Evolutionary conservation across 495 filamentous ascomycete species (phyloP), one percentile per base, ranked within the genome.

Genomic region (Trichoderma gamsii): DNA sequence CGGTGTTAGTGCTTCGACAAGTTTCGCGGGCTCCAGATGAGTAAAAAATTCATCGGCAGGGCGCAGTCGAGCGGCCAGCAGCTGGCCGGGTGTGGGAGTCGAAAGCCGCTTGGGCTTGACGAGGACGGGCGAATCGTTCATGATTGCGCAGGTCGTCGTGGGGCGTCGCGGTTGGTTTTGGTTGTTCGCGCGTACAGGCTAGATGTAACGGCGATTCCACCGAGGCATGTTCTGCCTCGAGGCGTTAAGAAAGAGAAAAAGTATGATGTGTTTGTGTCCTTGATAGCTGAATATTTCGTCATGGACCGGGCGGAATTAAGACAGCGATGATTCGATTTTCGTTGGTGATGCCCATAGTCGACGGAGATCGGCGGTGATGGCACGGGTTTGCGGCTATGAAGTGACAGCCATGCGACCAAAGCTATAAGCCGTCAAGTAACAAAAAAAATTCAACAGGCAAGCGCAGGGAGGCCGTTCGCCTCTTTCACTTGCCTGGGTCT

Each of bases 1-100:
- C 73, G 74, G 76, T 61, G 75, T 75, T 59, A 83, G 74, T 64
- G 81, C 75, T 43, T 81, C 77, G 70, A 82, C 72, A 35, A 77
- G 79, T 41, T 75, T 70, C 41, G 75, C 70, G 41, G 81, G 81
- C 2, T 76, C 77, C 63, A 83, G 75, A 69, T 76, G 76, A 21
- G 76, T 72, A 25, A 83, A 75, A 4, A 83, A 70, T 66, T 83
- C 80, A 69, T 83, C 81, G 44, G 72, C 74, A 16, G 70, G 65
- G 63, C 75, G 79, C 56, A 73, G 73, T 64, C 73, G 77, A 35
- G 76, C 68, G 5, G 79, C 75, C 8, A 77, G 78, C 35, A 32
- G n/a, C 41, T 73, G 74, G 41, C 78, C 77, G 15, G 56, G 56
- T n/a, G 56, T 61, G 23, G 56, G 56, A 29, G 72, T 71, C 16